A percentile compares a stretch with the other conserved stretches of the same genome.
These are phyloP conservation scores for Simmondsia chinensis DNA, from an alignment of 148 eudicot genomes.

Conservation along the genomic window DNA sequence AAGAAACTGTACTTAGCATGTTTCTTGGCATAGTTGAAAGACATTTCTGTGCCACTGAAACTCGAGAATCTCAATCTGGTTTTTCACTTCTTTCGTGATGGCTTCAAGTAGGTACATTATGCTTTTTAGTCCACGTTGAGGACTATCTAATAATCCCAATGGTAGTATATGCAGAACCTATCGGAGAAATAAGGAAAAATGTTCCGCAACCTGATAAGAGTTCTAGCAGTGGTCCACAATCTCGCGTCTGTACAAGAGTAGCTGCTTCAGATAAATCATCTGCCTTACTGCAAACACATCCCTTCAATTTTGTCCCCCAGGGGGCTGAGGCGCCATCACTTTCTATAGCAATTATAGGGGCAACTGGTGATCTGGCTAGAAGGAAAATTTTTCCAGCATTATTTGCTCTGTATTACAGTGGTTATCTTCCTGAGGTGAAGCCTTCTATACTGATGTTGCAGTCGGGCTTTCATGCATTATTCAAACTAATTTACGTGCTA, in stretches of 20 bases:
- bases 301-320: background rate
- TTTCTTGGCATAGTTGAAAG: too few species aligned
- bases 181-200: background rate
- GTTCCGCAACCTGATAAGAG: constrained; percentile 1
- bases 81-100: too few species aligned
- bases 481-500: background rate
- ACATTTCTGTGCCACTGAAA: too few species aligned
- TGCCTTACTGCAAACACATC: background rate
- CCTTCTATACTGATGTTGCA: background rate
- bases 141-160: background rate
- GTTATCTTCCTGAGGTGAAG: constrained; percentile 27
- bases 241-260: background rate
- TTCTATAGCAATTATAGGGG: constrained; percentile 23
- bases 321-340: constrained; percentile 6
- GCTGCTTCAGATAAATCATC: constrained; percentile 7
- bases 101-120: too few species aligned
- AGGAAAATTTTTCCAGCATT: constrained; percentile 33
- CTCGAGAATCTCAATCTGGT: too few species aligned
- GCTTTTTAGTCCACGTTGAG: background rate
- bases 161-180: background rate
- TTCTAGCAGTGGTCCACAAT: constrained; percentile 2
- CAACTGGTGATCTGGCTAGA: constrained; percentile 25
- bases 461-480: background rate
- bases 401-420: constrained; percentile 33
- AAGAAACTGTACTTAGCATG: too few species aligned